These are phyloP conservation scores for Schizosaccharomyces lindneri DNA, from an alignment of 805 yeast genomes.

Conservation along the genomic window DNA sequence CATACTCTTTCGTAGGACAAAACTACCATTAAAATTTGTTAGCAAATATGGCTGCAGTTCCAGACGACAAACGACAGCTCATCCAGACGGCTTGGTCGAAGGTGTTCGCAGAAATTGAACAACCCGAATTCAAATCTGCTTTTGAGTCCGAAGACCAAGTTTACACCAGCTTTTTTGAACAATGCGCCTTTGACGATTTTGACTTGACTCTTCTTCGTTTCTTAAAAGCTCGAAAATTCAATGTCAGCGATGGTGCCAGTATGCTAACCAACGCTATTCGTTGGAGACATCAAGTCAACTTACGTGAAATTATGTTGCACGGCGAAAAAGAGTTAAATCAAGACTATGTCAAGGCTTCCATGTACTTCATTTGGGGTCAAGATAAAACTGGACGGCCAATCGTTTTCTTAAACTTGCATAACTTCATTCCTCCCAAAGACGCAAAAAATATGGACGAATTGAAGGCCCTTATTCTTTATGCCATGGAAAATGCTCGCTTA, in stretches of 20 bases:
- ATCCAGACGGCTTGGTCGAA: not conserved
- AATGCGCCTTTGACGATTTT: conserved; percentile 1
- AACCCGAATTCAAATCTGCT: not conserved
- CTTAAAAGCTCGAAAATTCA: not conserved
- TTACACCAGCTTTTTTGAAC: not conserved
- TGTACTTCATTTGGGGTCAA: conserved; percentile 2
- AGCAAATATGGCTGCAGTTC: not conserved
- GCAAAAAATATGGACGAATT: not conserved
- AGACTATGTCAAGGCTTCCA: not conserved
- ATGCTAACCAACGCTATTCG: not conserved
- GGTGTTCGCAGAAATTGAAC: not conserved
- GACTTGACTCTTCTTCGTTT: not conserved
- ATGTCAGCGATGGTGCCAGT: not conserved
- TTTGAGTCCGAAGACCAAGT: not conserved
- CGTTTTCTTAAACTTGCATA: not conserved
- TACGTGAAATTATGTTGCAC: not conserved
- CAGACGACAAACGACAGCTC: not conserved
- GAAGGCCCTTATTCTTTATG: not conserved
- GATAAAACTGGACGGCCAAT: not conserved
- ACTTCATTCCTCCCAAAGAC: not conserved
- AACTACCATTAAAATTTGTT: too few relatives aligned
- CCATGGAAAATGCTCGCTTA: not conserved
- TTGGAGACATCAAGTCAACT: not conserved
- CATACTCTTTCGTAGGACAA: too few relatives aligned
- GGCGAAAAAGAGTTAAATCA: not conserved